Evolutionary conservation across 108 stramenopile genomes (phyloP).

Genomic region (Fragilariopsis cylindrus): DNA sequence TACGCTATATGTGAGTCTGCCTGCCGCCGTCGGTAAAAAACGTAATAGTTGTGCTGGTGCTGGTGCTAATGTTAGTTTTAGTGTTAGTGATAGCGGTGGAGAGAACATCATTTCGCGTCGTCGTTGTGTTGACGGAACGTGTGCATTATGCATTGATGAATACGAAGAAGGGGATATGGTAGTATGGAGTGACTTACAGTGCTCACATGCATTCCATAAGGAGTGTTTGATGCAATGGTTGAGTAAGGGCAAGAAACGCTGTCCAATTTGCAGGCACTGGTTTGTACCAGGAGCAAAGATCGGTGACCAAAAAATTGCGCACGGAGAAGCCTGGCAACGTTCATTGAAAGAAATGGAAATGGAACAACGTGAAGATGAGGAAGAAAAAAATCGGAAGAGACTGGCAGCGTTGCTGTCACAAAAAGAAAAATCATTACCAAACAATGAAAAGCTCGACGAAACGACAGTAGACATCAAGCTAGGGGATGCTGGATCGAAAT

Average conservation of each 20-base stretch:
- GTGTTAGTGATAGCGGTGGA: neutral
- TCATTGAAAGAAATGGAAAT: constrained; percentile 8
- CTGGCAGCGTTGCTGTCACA: neutral
- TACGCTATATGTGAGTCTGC: constrained; percentile 20
- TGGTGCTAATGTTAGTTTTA: neutral
- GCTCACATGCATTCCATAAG: constrained; percentile 69
- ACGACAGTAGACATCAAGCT: no score
- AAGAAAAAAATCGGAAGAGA: neutral
- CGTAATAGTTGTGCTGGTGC: neutral
- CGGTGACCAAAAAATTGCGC: constrained; percentile 30
- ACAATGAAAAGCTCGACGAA: no score
- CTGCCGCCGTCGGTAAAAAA: neutral
- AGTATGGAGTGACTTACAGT: constrained; percentile 48
- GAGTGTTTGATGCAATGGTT: constrained; percentile 73
- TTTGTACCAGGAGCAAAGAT: constrained; percentile 54
- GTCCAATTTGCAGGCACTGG: constrained; percentile 64
- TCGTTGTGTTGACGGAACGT: constrained; percentile 36
- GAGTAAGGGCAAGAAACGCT: constrained; percentile 62
- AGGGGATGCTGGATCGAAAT: no score
- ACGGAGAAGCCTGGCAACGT: constrained; percentile 11
- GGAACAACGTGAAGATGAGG: constrained; percentile 10
- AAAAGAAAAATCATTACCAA: neutral
- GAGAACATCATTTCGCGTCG: neutral
- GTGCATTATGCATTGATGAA: constrained; percentile 60
- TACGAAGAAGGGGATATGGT: constrained; percentile 59